A percentile compares a stretch with the other conserved stretches of the same genome.
phyloP scores from a whole-genome alignment of 192 early-diverging fungal genomes.

The Coemansia sp. region DNA sequence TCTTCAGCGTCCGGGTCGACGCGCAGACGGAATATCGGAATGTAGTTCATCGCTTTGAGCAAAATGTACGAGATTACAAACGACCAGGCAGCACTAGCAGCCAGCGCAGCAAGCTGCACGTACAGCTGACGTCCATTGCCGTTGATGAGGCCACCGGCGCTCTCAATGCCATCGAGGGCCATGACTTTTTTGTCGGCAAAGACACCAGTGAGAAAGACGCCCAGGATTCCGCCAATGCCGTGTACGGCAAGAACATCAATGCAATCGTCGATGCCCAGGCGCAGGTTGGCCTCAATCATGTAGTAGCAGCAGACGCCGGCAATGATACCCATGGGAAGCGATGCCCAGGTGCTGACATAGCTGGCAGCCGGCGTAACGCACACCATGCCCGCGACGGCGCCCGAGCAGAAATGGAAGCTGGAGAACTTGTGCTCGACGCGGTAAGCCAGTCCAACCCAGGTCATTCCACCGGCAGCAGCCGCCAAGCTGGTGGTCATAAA shows the following conservation, averaged over 20 bases:
- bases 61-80: conserved; percentile 60
- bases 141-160: conserved; percentile 65
- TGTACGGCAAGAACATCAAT: conserved; percentile 83
- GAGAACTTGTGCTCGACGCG: conserved; percentile 69
- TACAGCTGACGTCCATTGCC: conserved; percentile 68
- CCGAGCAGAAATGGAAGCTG: conserved; percentile 83
- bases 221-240: conserved; percentile 70
- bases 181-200: conserved; percentile 83
- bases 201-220: conserved; percentile 86
- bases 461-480: conserved; percentile 65
- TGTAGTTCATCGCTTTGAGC: conserved; percentile 57
- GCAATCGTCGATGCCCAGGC: conserved; percentile 72
- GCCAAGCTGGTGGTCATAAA: conserved; percentile 75
- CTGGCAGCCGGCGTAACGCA: conserved; percentile 86
- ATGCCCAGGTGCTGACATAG: conserved; percentile 69
- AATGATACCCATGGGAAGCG: conserved; percentile 74
- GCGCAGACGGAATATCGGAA: conserved; percentile 59
- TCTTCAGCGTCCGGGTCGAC: conserved; percentile 56
- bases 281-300: conserved; percentile 63
- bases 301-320: conserved; percentile 68
- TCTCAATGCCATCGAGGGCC: conserved; percentile 58
- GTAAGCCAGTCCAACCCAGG: conserved; percentile 76
- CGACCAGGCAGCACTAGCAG: conserved; percentile 63
- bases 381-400: conserved; percentile 86
- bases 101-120: conserved; percentile 67